Percentiles rank a stretch among this genome's conserved stretches.
Evolutionary conservation across 257 asterid species (phyloP).

Genomic region (Solanum lycopersicoides): DNA sequence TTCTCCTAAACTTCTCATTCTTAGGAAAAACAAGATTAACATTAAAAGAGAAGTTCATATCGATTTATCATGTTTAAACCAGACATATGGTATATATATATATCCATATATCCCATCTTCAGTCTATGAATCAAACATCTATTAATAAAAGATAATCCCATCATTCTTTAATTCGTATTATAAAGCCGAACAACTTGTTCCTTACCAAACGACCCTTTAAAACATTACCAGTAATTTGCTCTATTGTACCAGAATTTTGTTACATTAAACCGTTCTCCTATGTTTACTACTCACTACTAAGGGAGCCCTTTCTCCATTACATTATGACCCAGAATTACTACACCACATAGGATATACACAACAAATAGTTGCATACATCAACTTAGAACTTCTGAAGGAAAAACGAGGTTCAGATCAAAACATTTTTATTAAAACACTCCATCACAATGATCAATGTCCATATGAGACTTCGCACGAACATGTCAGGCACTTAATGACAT

Average conservation of each 20-base stretch:
- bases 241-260: background rate
- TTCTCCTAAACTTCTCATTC: background rate
- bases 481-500: slow-evolving; percentile 72
- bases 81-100: background rate
- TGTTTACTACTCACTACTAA: background rate
- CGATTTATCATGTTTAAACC: background rate
- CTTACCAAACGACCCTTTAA: background rate
- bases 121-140: background rate
- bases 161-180: background rate
- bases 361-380: background rate
- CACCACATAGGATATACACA: background rate
- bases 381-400: background rate
- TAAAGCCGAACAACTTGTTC: background rate
- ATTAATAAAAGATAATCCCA: background rate
- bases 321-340: background rate
- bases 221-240: background rate
- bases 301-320: background rate
- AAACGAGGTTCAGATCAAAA: background rate
- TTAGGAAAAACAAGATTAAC: background rate
- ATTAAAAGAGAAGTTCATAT: background rate
- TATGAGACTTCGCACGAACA: background rate
- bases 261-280: background rate
- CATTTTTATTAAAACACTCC: background rate
- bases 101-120: background rate
- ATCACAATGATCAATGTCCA: background rate